Evolutionary conservation across 1,284 basidiomycete species (phyloP), one percentile per base, ranked within the genome.

Genomic region (Melampsora abietis-canadensis): DNA sequence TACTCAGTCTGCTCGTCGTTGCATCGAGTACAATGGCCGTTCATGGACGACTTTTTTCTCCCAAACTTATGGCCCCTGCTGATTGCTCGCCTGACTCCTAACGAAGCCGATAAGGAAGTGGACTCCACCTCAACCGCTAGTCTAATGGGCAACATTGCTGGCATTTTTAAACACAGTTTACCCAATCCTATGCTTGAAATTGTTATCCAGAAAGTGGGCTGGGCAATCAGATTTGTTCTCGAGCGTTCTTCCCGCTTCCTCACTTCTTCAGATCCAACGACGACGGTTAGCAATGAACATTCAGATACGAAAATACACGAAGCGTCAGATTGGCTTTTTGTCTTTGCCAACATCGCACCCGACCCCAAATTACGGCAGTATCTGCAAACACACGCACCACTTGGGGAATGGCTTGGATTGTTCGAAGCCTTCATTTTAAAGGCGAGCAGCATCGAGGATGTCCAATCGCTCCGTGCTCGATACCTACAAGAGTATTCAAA

Each of bases 401-500:
- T 57, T 57, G 8, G 27, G n/a, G 27, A 57, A 27, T 57, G 51
- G 51, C 51, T 57, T 57, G 17, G n/a, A 24, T 57, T 57, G 6
- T 57, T 57, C 27, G n/a, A 57, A 12, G n/a, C 21, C 27, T 57
- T 27, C 21, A 57, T 57, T 24, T 10, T 3, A 12, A 21, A 57
- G 51, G 51, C n/a, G 64, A 40, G 47, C 57, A 57, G 65, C 40
- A 15, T 17, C 30, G 48, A 65, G 30, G 27, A 44, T 48, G 17
- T 34, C 21, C 63, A 37, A 31, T 34, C 30, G 27, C 30, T 74
- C 34, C 51, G 64, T 59, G 30, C 24, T 21, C 65, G 66, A 67
- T 74, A 74, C 57, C 57, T 60, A 47, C 60, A 51, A 12, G 72
- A 74, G 21, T 74, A 74, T 51, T 37, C 65, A 51, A 34, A 48